Base-by-base conservation (phyloP, 371 early-diverging fungal species). In the Choanephora cucurbitarum region DNA sequence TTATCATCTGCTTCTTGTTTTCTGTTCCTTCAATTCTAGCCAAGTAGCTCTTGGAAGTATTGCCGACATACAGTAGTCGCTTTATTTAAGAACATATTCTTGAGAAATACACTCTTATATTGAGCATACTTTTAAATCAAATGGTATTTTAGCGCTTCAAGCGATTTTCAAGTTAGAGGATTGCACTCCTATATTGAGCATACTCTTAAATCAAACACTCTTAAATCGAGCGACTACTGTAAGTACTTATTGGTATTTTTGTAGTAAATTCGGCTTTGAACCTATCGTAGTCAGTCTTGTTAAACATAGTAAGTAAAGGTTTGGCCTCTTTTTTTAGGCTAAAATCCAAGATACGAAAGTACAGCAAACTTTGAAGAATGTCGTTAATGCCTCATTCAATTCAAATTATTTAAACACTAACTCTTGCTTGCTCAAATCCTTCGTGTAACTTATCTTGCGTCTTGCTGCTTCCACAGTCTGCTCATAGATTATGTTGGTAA, bases 301-400 rank as follows among this genome's bases (percentile, higher is more conserved):
- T n/a, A 17, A 52, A 32, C 5, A 32, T 17, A 7, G 5, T 19
- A 8, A 17, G 17, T 32, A 52, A 52, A 23, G 17, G 0, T 5
- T 52, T 52, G 5, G 0, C n/a, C 31, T 42, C 19, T 14, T 6
- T 31, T 28, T 41, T 52, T 32, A n/a, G 18, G 3, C 19, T 31
- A 32, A 43, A 52, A n/a, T 52, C 52, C 15, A 52, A 28, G 31
- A 52, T 52, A 17, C 52, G 8, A 32, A 52, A 52, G n/a, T 43
- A 52, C 28, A 52, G 41, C 31, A 52, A 17, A 19, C 52, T 52
- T 28, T 43, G 28, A 22, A 52, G 28, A 28, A 28, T 28, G 28
- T 28, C 28, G 28, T 28, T 28, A 52, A 52, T 24, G 18, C 31
- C 3, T 24, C 32, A 19, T 32, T 32, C 28, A 28, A 24, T 24